These are phyloP conservation scores for Coleophoma eucalyptorum DNA, from an alignment of 2,329 filamentous ascomycete genomes.

Conservation along the genomic window DNA sequence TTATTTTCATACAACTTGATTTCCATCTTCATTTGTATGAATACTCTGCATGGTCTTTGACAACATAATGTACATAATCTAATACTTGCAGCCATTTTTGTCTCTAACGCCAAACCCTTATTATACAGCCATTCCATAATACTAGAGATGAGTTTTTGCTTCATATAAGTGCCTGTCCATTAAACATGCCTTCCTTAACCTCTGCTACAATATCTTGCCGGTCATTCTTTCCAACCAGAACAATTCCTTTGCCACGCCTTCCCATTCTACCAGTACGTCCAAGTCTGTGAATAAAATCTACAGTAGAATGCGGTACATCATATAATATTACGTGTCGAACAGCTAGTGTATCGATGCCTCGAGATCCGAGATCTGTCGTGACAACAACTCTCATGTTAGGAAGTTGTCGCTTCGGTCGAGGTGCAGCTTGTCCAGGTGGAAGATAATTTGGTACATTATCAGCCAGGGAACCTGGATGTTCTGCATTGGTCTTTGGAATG, in stretches of 20 bases:
- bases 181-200: constrained; percentile 86
- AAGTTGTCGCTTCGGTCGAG: constrained; percentile 35
- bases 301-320: constrained; percentile 95
- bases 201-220: constrained; percentile 87
- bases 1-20: too few relatives aligned
- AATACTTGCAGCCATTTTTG: not conserved
- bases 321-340: constrained; percentile 91
- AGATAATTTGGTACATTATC: constrained; percentile 30
- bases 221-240: constrained; percentile 86
- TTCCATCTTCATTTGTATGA: too few relatives aligned
- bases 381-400: constrained; percentile 87
- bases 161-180: constrained; percentile 71
- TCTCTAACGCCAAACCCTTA: not conserved
- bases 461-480: constrained; percentile 34
- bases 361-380: constrained; percentile 86
- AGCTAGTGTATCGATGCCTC: constrained; percentile 90
- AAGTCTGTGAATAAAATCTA: constrained; percentile 96
- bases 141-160: not conserved
- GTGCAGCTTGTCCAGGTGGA: constrained; percentile 19
- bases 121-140: not conserved
- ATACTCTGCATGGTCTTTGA: too few relatives aligned
- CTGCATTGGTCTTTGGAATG: constrained; percentile 23
- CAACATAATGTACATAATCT: too few relatives aligned
- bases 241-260: constrained; percentile 80
- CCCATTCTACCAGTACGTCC: constrained; percentile 93